Base-by-base conservation (phyloP, 2,329 filamentous ascomycete genomes). In the Diplocarpon mali region DNA sequence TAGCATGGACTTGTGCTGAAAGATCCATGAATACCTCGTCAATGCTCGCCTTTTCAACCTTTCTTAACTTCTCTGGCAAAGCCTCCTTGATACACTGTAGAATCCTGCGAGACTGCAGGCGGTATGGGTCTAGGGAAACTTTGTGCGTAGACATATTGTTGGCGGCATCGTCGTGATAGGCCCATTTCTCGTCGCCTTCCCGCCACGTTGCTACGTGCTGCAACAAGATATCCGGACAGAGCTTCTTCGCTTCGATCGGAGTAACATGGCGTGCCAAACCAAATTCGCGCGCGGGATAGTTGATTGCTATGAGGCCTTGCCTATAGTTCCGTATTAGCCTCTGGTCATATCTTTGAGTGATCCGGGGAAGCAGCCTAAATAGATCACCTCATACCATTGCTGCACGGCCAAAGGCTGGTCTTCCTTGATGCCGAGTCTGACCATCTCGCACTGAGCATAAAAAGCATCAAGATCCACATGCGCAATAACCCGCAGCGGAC, bases 391-490 rank as follows among this genome's bases (percentile, higher is more conserved):
- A 51, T 67, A 81, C 85, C 85, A 96, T 70, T 96, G 90, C 61
- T 93, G 89, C 15, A 98, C 92, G 1, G 88, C 92, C 17, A 98
- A 74, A 9, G 92, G 92, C 53, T 80, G 75, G 46, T 87, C 76
- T 49, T 85, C 80, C 12, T 82, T 69, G 10, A 85, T 69, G 11
- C 80, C 80, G 36, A 96, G 72, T 7, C 92, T 79, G 9, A 95
- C 80, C 75, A 89, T 93, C 66, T 98, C 92, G 61, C 88, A 95
- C 69, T 98, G 92, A 3, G 85, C 84, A 63, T 98, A 98, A 66
- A 98, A 98, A 32, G 90, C 90, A 74, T 98, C 92, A 48, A 98
- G 79, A 59, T 98, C 92, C 51, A 96, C 79, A 63, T 95, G 89
- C 6, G 87, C 86, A 55, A 95, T 78, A 24, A 93, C 84, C 37